A percentile compares a stretch with the other conserved stretches of the same genome.
Evolutionary conservation across 2,329 filamentous ascomycete genomes (phyloP).

Genomic region (Exophiala sideris): DNA sequence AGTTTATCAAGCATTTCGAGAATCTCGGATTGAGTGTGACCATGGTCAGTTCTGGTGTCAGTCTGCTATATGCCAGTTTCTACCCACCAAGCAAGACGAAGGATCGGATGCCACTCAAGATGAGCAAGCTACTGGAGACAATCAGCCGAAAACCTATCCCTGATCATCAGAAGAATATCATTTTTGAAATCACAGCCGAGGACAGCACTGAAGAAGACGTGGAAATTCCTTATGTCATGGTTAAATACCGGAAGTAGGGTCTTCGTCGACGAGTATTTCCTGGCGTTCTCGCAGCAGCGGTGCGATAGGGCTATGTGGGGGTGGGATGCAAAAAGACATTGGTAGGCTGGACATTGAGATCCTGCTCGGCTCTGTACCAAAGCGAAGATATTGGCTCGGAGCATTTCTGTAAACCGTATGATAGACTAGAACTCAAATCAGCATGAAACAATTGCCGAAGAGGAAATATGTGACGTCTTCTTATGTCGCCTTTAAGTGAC

Average conservation of each 20-base stretch:
- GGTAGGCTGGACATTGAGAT: too few relatives aligned
- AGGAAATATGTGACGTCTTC: too few relatives aligned
- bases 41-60: conserved; percentile 97
- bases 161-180: conserved; percentile 87
- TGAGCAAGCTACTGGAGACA: conserved; percentile 81
- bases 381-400: too few relatives aligned
- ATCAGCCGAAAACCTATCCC: conserved; percentile 92
- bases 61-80: conserved; percentile 89
- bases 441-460: too few relatives aligned
- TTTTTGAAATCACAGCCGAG: conserved; percentile 93
- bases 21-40: conserved; percentile 75
- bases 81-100: conserved; percentile 78
- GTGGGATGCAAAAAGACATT: too few relatives aligned
- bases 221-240: conserved; percentile 94
- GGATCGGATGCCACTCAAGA: conserved; percentile 76
- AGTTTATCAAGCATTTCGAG: conserved; percentile 80
- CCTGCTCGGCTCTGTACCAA: too few relatives aligned
- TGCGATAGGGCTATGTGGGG: too few relatives aligned
- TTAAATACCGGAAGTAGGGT: conserved; percentile 55
- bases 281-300: too few relatives aligned
- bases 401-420: too few relatives aligned
- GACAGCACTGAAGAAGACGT: conserved; percentile 88
- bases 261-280: too few relatives aligned
- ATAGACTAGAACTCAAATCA: too few relatives aligned
- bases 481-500: too few relatives aligned